Base-by-base conservation (phyloP, 2,329 filamentous ascomycete species). In the Rhinocladiella similis region DNA sequence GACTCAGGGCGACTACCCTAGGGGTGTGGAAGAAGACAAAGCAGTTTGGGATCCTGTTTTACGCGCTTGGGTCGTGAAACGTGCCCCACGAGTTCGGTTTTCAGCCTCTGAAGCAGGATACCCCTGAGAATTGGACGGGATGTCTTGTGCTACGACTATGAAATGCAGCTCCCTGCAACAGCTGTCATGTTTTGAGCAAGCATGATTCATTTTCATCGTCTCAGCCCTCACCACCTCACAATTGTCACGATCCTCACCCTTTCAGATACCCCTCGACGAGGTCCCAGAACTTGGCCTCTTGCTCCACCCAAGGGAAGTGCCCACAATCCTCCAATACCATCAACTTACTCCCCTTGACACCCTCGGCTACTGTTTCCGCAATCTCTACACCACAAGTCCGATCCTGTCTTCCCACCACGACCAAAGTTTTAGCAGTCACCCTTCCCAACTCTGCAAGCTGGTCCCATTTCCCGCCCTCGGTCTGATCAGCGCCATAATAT, bases 251-350 rank as follows among this genome's bases (percentile, higher is more conserved):
- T 33, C 10, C 20, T 60, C 61, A 56, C 62, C 41, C 46, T 9
- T 20, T 42, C 27, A 63, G 20, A 39, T 61, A 63, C 12, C 48
- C 48, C n/a, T 43, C 57, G 16, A 63, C 41, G 3, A 51, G 27
- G 2, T 13, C 58, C 36, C 41, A 51, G 29, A 67, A 46, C 36
- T 54, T 39, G 7, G 49, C 52, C 36, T 53, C 61, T 48, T 61
- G 57, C 59, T 67, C 67, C 33, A 68, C 63, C 66, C 66, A 68
- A 14, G 66, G 63, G 36, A 68, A 67, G 59, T 69, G 66, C 2
- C 68, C 68, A 51, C 66, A 69, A 1, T 57, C 42, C 33, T 65
- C 57, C 33, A 63, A 60, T 16, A 63, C 39, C 7, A 61, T 46
- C 41, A 63, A 35, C 20, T 53, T 39, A 2, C 59, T 55, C 22